These are phyloP conservation scores for Nemania sp. DNA, from an alignment of 2,329 filamentous ascomycete species.

Conservation along the genomic window DNA sequence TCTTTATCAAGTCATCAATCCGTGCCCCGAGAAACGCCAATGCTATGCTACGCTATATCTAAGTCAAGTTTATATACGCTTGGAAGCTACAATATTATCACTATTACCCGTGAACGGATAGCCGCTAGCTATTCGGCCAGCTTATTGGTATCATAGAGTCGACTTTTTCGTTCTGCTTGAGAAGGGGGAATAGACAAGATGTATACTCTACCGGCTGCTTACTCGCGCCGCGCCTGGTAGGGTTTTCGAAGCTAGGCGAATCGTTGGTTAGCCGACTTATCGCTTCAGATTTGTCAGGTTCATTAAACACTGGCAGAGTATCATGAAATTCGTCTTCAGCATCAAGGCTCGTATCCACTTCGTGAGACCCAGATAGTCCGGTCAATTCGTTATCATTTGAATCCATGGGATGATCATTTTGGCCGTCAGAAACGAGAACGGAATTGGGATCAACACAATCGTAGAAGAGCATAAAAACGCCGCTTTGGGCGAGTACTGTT, in stretches of 20 bases:
- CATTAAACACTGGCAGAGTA: not conserved
- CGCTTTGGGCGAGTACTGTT: slow-evolving; percentile 78
- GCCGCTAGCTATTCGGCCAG: slow-evolving; percentile 44
- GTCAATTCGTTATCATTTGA: not conserved
- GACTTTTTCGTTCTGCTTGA: slow-evolving; percentile 55
- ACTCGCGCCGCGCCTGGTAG: not conserved
- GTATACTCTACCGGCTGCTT: slow-evolving; percentile 44
- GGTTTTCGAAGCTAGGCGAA: not conserved
- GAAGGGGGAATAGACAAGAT: slow-evolving; percentile 58
- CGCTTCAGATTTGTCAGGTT: slow-evolving; percentile 1
- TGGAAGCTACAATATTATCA: slow-evolving; percentile 4
- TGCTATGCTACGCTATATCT: slow-evolving; percentile 44
- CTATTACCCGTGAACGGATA: not conserved
- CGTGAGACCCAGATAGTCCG: not conserved
- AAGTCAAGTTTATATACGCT: slow-evolving; percentile 29
- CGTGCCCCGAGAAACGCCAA: slow-evolving; percentile 39
- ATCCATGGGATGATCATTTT: not conserved
- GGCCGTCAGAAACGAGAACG: slow-evolving; percentile 52
- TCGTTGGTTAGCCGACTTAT: not conserved
- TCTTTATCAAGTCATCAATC: slow-evolving; percentile 3
- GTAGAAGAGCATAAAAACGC: slow-evolving; percentile 98
- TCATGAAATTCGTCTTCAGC: slow-evolving; percentile 7
- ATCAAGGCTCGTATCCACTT: not conserved
- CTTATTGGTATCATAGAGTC: slow-evolving; percentile 45
- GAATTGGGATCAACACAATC: slow-evolving; percentile 73